Conservation (phyloP, 2,329 filamentous ascomycete genomes). For the Ophidiomyces ophidiicola region DNA sequence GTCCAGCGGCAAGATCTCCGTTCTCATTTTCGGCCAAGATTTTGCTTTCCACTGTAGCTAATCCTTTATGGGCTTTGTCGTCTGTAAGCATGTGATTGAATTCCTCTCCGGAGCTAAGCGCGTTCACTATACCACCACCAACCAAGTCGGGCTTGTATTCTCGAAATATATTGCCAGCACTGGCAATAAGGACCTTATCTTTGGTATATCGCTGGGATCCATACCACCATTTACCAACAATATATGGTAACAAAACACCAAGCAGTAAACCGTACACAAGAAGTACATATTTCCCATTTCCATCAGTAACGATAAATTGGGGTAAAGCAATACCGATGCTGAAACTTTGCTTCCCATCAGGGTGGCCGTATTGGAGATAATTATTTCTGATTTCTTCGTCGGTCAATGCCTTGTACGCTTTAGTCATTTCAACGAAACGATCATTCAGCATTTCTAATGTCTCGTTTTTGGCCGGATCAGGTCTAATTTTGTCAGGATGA, state of each 20-base stretch:
- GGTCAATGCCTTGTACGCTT: slow-evolving; percentile 94
- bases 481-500: slow-evolving; percentile 86
- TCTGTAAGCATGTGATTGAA: slow-evolving; percentile 66
- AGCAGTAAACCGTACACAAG: slow-evolving; percentile 79
- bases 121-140: slow-evolving; percentile 64
- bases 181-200: slow-evolving; percentile 85
- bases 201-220: slow-evolving; percentile 86
- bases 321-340: slow-evolving; percentile 96
- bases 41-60: slow-evolving; percentile 72
- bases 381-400: slow-evolving; percentile 97
- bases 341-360: slow-evolving; percentile 94
- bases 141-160: slow-evolving; percentile 80
- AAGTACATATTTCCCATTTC: slow-evolving; percentile 89
- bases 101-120: slow-evolving; percentile 76
- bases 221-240: slow-evolving; percentile 98
- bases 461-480: slow-evolving; percentile 76
- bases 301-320: slow-evolving; percentile 81
- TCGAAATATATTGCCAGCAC: slow-evolving; percentile 85
- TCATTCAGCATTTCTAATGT: slow-evolving; percentile 75
- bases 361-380: slow-evolving; percentile 89
- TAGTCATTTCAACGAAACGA: slow-evolving; percentile 85
- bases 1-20: slow-evolving; percentile 39
- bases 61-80: slow-evolving; percentile 64
- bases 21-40: slow-evolving; percentile 51
- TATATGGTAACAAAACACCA: slow-evolving; percentile 79